Evolutionary conservation across 2,329 filamentous ascomycete genomes (phyloP).

Genomic region (Aspergillus sp.): DNA sequence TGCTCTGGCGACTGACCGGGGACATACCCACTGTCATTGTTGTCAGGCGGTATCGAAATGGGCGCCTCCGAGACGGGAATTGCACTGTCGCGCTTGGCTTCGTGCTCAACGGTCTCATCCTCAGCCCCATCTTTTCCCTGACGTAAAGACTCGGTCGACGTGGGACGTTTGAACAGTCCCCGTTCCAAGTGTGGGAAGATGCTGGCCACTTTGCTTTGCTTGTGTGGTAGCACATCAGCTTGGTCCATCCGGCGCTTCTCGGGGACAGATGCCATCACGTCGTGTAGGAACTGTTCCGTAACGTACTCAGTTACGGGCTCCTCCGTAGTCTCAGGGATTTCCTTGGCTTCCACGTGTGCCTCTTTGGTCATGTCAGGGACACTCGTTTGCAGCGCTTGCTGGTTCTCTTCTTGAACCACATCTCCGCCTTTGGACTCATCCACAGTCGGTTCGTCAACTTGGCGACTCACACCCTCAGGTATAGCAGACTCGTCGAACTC

Average conservation of each 20-base stretch:
- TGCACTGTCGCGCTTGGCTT: conserved; percentile 44
- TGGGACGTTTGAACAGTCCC: conserved; percentile 27
- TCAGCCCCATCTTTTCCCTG: conserved; percentile 39
- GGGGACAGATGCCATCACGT: conserved; percentile 4
- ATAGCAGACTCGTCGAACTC: conserved; percentile 27
- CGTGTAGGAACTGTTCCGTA: conserved; percentile 8
- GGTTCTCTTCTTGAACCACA: conserved; percentile 18
- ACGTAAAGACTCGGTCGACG: conserved; percentile 17
- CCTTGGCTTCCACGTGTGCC: background rate
- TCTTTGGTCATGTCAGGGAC: background rate
- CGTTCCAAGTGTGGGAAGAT: conserved; percentile 37
- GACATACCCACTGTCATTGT: no score
- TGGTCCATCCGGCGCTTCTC: conserved; percentile 13
- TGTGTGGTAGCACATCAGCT: conserved; percentile 11
- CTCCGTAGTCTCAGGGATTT: no score
- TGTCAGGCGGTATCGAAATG: conserved; percentile 21
- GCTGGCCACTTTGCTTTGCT: conserved; percentile 29
- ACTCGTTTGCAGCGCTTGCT: conserved; percentile 5
- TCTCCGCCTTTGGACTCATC: conserved; percentile 13
- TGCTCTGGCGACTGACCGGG: no score
- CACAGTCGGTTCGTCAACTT: conserved; percentile 19
- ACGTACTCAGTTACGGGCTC: no score
- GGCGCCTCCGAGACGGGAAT: conserved; percentile 46
- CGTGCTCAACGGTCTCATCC: conserved; percentile 34
- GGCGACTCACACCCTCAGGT: conserved; percentile 19